Conservation (phyloP, 805 yeast genomes). For the Metschnikowia orientalis region DNA sequence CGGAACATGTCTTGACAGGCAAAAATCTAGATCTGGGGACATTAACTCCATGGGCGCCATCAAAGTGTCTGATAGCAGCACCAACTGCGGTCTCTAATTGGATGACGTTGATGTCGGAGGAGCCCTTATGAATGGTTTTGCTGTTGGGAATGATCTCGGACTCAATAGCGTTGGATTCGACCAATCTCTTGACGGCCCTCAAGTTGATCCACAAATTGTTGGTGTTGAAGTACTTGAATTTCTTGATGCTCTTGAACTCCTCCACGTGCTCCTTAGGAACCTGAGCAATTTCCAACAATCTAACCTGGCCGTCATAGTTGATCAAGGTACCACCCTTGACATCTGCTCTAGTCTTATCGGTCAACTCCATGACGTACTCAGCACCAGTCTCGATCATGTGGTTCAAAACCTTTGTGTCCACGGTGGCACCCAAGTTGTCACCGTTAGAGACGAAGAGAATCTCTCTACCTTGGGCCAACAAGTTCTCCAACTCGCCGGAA, state of each 20-base stretch:
- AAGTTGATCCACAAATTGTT: constrained; percentile 97
- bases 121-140: constrained; percentile 76
- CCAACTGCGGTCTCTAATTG: constrained; percentile 99
- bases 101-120: constrained; percentile 74
- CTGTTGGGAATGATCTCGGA: constrained; percentile 95
- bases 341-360: constrained; percentile 98
- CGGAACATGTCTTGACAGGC: constrained; percentile 97
- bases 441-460: constrained; percentile 93
- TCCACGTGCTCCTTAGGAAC: constrained; percentile 98
- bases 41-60: constrained; percentile 94
- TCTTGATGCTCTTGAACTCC: constrained; percentile 96
- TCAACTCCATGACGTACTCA: constrained; percentile 96
- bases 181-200: constrained; percentile 88
- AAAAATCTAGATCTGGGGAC: constrained; percentile 97
- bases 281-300: constrained; percentile 94
- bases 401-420: constrained; percentile 80
- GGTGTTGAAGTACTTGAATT: constrained; percentile 97
- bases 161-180: constrained; percentile 75
- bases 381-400: constrained; percentile 91
- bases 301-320: constrained; percentile 90
- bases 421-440: constrained; percentile 98
- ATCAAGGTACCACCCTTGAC: constrained; percentile 99
- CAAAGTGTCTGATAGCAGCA: constrained; percentile 95
- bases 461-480: constrained; percentile 92
- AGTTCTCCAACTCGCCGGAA: constrained; percentile 87